Evolutionary conservation across 1,284 basidiomycete species (phyloP).

Genomic region (Tilletia setariae): DNA sequence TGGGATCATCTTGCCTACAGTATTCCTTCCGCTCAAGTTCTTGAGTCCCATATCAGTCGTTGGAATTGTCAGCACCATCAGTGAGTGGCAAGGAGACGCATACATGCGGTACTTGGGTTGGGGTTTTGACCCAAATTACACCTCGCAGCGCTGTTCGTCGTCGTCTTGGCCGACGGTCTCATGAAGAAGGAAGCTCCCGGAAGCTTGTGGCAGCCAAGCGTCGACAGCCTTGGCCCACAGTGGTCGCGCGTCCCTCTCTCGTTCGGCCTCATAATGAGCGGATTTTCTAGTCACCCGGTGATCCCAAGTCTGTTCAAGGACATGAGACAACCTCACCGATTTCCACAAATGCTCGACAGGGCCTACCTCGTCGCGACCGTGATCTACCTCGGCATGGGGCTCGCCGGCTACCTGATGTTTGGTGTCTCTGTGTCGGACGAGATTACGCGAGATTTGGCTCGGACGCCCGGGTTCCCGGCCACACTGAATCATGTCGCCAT

Average conservation of each 20-base stretch:
- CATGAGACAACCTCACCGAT: slow-evolving; percentile 78
- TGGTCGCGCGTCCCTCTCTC: slow-evolving; percentile 60
- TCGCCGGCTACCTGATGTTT: slow-evolving; percentile 66
- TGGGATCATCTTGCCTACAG: slow-evolving; percentile 39
- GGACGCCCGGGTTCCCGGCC: slow-evolving; percentile 71
- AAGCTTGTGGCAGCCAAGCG: slow-evolving; percentile 71
- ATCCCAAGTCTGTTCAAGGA: slow-evolving; percentile 85
- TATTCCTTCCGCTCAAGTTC: slow-evolving; percentile 46
- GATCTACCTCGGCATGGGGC: slow-evolving; percentile 76
- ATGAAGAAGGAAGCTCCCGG: slow-evolving; percentile 76
- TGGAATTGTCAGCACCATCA: slow-evolving; percentile 55
- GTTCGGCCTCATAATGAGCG: slow-evolving; percentile 93
- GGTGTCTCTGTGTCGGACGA: slow-evolving; percentile 77
- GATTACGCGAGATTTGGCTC: slow-evolving; percentile 79
- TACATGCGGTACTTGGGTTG: not conserved
- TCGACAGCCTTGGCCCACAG: slow-evolving; percentile 67
- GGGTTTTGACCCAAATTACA: not conserved
- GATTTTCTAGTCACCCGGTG: slow-evolving; percentile 90
- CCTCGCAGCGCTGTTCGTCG: slow-evolving; percentile 64
- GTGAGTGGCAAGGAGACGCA: slow-evolving; percentile 6
- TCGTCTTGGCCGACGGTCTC: slow-evolving; percentile 80
- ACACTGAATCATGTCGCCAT: slow-evolving; percentile 72
- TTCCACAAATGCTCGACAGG: slow-evolving; percentile 76
- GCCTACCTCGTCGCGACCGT: slow-evolving; percentile 80
- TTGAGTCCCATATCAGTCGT: slow-evolving; percentile 48